Conservation (phyloP, 2,329 filamentous ascomycete species). For the Fusarium chaquense region DNA sequence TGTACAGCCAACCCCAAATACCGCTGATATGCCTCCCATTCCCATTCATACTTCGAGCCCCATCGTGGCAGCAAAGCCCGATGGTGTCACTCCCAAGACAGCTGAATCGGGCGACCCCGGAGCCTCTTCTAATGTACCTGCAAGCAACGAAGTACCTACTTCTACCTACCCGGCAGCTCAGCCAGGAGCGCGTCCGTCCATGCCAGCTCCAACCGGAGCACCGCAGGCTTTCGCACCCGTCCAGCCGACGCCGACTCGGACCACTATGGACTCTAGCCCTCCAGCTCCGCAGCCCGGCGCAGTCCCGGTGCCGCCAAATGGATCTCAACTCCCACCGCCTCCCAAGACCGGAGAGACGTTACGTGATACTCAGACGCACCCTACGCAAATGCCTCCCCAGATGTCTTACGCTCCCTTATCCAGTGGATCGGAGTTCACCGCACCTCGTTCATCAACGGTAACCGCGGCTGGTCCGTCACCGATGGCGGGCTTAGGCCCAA, state of each 20-base stretch:
- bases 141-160: conserved; percentile 50
- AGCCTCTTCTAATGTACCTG: conserved; percentile 38
- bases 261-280: conserved; percentile 54
- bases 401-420: conserved; percentile 65
- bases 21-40: conserved; percentile 68
- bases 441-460: conserved; percentile 61
- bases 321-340: conserved; percentile 60
- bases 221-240: conserved; percentile 52
- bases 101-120: conserved; percentile 42
- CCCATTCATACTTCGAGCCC: conserved; percentile 70
- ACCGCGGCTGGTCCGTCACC: conserved; percentile 48
- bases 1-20: neutral
- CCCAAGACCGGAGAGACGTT: conserved; percentile 63
- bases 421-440: conserved; percentile 55
- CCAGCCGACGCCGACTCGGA: conserved; percentile 59
- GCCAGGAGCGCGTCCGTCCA: conserved; percentile 50
- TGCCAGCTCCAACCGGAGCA: conserved; percentile 59
- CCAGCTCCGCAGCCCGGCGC: conserved; percentile 70
- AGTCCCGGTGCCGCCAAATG: conserved; percentile 58
- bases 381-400: conserved; percentile 57
- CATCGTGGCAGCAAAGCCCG: conserved; percentile 67
- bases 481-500: conserved; percentile 45
- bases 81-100: conserved; percentile 62
- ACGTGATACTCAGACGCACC: conserved; percentile 51
- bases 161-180: conserved; percentile 48